Percentiles rank a stretch among this genome's conserved stretches.
Evolutionary conservation across 2,329 filamentous ascomycete species (phyloP).

Genomic region (Venturia carpophila): DNA sequence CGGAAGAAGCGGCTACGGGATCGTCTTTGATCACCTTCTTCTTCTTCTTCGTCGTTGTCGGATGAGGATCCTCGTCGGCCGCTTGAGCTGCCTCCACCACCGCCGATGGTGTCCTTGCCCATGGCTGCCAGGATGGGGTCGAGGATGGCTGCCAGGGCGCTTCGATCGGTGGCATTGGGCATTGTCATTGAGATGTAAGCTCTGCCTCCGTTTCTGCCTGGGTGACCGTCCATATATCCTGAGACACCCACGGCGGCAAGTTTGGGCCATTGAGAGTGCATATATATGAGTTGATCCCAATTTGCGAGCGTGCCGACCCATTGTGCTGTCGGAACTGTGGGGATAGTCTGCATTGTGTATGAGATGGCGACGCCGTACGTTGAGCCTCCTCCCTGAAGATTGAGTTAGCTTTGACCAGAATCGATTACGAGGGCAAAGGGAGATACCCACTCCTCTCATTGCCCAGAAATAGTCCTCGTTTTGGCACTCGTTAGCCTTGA

Average conservation of each 20-base stretch:
- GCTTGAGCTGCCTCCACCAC: neutral
- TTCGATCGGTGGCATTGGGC: conserved; percentile 8
- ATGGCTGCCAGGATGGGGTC: conserved; percentile 14
- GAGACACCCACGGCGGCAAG: conserved; percentile 11
- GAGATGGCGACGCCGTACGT: conserved; percentile 18
- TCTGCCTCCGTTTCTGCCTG: neutral
- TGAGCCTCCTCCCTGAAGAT: conserved; percentile 16
- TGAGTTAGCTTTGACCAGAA: neutral
- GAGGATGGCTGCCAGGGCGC: conserved; percentile 9
- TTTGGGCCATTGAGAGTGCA: conserved; percentile 14
- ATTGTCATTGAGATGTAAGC: conserved; percentile 7
- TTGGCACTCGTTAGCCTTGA: conserved; percentile 30
- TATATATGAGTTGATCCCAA: conserved; percentile 15
- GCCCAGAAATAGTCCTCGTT: conserved; percentile 19
- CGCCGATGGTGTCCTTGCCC: neutral
- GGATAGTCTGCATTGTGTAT: conserved; percentile 17
- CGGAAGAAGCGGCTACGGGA: neutral
- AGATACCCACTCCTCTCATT: conserved; percentile 15
- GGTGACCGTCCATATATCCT: conserved; percentile 17
- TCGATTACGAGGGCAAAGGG: neutral
- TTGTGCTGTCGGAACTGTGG: neutral
- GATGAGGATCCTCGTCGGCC: neutral
- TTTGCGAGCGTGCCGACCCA: neutral
- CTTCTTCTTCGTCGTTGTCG: neutral
- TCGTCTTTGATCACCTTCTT: neutral